Conservation (phyloP, 768 basidiomycete genomes). For the Nidularia sp. region DNA sequence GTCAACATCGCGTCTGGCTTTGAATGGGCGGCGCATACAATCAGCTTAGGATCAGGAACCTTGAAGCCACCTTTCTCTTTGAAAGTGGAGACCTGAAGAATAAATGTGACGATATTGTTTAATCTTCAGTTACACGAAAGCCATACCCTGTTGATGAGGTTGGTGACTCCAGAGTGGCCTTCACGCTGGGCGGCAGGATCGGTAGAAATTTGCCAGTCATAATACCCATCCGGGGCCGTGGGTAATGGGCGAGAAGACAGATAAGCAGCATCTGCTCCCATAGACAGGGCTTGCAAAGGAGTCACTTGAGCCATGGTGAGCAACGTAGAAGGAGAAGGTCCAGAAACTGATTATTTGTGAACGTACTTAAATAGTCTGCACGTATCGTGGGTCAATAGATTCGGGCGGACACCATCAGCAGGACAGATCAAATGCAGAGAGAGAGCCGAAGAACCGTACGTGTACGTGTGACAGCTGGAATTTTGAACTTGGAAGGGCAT, state of each 20-base stretch:
- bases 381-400: too few relatives aligned
- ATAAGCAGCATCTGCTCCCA: slow-evolving; percentile 21
- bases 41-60: slow-evolving; percentile 13
- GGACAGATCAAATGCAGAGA: too few relatives aligned
- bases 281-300: background rate
- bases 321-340: too few relatives aligned
- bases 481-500: too few relatives aligned
- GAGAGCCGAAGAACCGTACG: too few relatives aligned
- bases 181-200: slow-evolving; percentile 18
- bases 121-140: background rate
- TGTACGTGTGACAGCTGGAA: too few relatives aligned
- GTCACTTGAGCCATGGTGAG: background rate
- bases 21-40: slow-evolving; percentile 10
- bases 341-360: too few relatives aligned
- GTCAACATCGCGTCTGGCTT: background rate
- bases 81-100: slow-evolving; percentile 11
- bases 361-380: too few relatives aligned
- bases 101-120: background rate
- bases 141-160: slow-evolving; percentile 9
- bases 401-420: too few relatives aligned
- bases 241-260: slow-evolving; percentile 33
- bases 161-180: slow-evolving; percentile 29
- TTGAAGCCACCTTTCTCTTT: slow-evolving; percentile 16
- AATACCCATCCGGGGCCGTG: slow-evolving; percentile 37
- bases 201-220: slow-evolving; percentile 34